phyloP scores from a whole-genome alignment of 495 filamentous ascomycete species.

The Penicillium coffeae region DNA sequence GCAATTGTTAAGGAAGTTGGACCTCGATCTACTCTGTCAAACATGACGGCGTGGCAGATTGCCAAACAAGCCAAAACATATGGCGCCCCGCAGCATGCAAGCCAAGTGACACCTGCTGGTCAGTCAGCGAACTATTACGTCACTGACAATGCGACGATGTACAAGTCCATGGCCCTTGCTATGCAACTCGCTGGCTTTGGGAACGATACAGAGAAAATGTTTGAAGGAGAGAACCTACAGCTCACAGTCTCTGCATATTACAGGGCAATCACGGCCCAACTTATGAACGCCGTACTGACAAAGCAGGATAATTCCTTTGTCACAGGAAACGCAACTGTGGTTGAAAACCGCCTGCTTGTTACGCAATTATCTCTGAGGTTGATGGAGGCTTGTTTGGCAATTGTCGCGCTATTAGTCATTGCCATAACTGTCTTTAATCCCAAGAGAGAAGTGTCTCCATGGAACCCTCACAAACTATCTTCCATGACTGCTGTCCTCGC shows the following conservation, averaged over 20 bases:
- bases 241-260: slow-evolving; percentile 2
- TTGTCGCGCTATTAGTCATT: neutral
- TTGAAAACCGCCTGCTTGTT: slow-evolving; percentile 9
- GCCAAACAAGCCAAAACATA: too few species aligned
- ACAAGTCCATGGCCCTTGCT: too few species aligned
- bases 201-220: neutral
- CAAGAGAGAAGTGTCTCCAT: neutral
- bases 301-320: neutral
- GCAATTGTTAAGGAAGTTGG: too few species aligned
- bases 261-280: slow-evolving; percentile 8
- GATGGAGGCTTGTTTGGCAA: slow-evolving; percentile 8
- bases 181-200: neutral
- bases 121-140: too few species aligned
- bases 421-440: neutral
- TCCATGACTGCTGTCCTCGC: slow-evolving; percentile 6
- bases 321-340: slow-evolving; percentile 2
- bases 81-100: too few species aligned
- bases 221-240: neutral
- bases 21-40: too few species aligned
- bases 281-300: slow-evolving; percentile 6
- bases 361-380: slow-evolving; percentile 6
- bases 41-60: too few species aligned
- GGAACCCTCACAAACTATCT: slow-evolving; percentile 4
- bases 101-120: too few species aligned
- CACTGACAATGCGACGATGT: too few species aligned